A percentile compares a stretch with the other conserved stretches of the same genome.
Evolutionary conservation across 192 early-diverging fungal genomes (phyloP).

Genomic region (Dispira parvispora): DNA sequence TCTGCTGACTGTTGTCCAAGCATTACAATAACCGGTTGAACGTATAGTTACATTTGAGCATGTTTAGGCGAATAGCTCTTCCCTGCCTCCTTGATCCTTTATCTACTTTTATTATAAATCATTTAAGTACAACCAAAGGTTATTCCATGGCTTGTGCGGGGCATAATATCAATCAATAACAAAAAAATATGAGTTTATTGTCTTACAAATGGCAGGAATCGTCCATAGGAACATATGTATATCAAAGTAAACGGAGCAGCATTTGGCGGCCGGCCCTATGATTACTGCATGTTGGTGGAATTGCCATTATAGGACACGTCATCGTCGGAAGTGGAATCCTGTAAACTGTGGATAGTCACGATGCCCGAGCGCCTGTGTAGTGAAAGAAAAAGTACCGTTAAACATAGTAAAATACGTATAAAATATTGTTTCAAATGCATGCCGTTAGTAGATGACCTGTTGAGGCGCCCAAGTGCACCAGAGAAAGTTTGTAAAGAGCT

Average conservation of each 20-base stretch:
- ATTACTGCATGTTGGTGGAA: slow-evolving; percentile 9
- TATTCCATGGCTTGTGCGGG: neutral
- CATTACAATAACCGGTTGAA: too few species aligned
- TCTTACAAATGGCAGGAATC: neutral
- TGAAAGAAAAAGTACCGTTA: neutral
- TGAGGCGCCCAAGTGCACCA: neutral
- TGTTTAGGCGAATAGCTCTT: too few species aligned
- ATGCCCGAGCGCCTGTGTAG: neutral
- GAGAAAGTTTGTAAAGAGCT: neutral
- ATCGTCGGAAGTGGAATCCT: neutral
- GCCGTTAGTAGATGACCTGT: neutral
- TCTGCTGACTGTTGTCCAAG: too few species aligned
- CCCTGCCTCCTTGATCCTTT: too few species aligned
- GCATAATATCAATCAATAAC: neutral
- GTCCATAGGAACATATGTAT: neutral
- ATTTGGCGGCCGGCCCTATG: neutral
- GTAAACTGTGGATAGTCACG: neutral
- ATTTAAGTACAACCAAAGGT: neutral
- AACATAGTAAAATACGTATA: neutral
- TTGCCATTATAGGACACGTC: slow-evolving; percentile 9
- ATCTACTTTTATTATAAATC: neutral
- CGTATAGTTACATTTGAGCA: too few species aligned
- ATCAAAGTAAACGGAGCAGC: neutral
- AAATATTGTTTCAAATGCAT: neutral
- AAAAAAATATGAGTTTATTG: neutral